Base-by-base conservation (phyloP, 1,284 basidiomycete species). In the Malassezia restricta region DNA sequence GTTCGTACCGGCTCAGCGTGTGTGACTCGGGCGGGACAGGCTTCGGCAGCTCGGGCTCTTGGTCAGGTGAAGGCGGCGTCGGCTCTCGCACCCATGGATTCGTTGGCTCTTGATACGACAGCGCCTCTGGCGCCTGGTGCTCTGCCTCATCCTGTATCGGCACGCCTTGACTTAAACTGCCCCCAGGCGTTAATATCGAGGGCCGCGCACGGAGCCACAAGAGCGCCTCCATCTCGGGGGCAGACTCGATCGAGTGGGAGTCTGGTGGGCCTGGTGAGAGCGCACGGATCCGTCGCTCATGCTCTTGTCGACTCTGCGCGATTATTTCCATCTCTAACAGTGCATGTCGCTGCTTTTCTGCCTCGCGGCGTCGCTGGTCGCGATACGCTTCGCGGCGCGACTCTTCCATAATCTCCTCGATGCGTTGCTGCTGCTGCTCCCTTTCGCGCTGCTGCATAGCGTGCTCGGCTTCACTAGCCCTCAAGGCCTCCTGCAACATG, bases 301-400 rank as follows among this genome's bases (percentile, higher is more conserved):
- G 53, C 30, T 55, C 53, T 14, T 37, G 47, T n/a, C 48, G 48
- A 30, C 47, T 50, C 37, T 45, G 53, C 43, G 44, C 53, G 31
- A 55, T 49, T 15, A 55, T 37, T 14, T 55, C 53, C 38, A 37
- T 39, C 29, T 55, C 53, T 11, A 55, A 20, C 6, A 49, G 47
- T 11, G 47, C 43, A 32, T 46, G 53, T n/a, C 53, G 47, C 39
- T 50, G 53, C 5, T 6, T 27, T 38, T 55, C 53, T 7, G 53
- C 47, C 40, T 55, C 53, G 47, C 53, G 53, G 11, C 48, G 47
- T 29, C 48, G 53, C 37, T 44, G 15, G n/a, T 51, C 49, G 3
- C 37, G 35, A 20, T 29, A 45, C 5, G 48, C 48, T 17, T 55
- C 53, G 12, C 35, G 47, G 27, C 43, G 42, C 11, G 53, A 55